Evolutionary conservation across 2,329 filamentous ascomycete genomes (phyloP).

Genomic region (Didymella glomerata): DNA sequence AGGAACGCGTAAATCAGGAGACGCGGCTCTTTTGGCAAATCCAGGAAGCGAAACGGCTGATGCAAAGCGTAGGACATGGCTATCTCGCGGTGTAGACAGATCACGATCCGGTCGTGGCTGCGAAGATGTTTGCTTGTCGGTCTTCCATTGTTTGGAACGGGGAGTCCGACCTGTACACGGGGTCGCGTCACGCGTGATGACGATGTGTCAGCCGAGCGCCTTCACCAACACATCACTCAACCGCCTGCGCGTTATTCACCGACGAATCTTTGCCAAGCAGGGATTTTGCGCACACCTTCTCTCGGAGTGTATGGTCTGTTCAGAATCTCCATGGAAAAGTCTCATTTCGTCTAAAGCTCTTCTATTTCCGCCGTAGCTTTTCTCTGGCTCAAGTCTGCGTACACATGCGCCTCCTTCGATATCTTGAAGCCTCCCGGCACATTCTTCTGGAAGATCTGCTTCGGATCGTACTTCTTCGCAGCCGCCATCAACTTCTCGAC

Average conservation of each 20-base stretch:
- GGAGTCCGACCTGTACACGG: no score
- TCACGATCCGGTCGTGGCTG: background rate
- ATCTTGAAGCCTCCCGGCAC: conserved; percentile 44
- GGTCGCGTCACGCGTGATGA: background rate
- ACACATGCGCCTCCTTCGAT: conserved; percentile 19
- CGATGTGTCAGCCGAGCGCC: background rate
- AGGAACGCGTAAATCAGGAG: background rate
- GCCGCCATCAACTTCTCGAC: conserved; percentile 34
- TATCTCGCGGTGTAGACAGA: background rate
- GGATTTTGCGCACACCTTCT: no score
- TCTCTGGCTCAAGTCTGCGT: background rate
- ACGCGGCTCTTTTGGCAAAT: background rate
- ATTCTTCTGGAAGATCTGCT: conserved; percentile 35
- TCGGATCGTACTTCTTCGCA: conserved; percentile 34
- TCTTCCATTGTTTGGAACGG: no score
- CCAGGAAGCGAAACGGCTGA: background rate
- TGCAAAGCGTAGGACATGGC: background rate
- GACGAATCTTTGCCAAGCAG: no score
- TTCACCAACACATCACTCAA: background rate
- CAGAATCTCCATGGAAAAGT: no score
- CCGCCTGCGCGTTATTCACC: no score
- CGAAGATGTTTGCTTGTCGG: background rate
- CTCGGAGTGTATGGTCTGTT: no score
- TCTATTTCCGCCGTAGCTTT: background rate
- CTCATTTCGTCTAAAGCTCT: background rate